These are phyloP conservation scores for Phylloporus scabripes DNA, from an alignment of 768 basidiomycete genomes.

Conservation along the genomic window DNA sequence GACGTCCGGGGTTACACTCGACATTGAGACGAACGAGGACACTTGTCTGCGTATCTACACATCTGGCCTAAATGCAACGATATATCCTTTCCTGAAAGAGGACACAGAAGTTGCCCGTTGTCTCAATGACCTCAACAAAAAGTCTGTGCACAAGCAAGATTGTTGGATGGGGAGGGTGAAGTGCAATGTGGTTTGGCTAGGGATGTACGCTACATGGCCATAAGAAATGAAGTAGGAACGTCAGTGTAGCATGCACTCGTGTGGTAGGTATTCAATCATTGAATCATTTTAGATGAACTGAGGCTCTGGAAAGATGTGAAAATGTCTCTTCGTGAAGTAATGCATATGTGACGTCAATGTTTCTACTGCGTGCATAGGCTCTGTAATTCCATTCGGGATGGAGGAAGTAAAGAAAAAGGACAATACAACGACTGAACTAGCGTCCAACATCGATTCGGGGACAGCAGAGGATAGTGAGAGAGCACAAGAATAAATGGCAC, in stretches of 20 bases:
- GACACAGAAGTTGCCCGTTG: too few species aligned
- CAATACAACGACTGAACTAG: neutral
- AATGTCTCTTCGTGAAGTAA: too few species aligned
- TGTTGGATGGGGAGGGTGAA: too few species aligned
- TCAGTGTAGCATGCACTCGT: neutral
- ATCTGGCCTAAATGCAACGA: neutral
- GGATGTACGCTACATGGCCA: neutral
- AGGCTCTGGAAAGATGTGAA: too few species aligned
- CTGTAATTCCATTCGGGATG: neutral
- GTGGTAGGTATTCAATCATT: too few species aligned
- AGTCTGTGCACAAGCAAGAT: neutral
- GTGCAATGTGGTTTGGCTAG: neutral
- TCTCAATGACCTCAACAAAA: neutral
- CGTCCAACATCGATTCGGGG: neutral
- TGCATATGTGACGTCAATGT: neutral
- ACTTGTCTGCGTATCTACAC: neutral
- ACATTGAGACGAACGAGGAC: neutral
- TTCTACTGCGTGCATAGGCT: neutral
- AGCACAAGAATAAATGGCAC: neutral
- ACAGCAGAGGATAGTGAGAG: neutral
- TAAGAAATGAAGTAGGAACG: neutral
- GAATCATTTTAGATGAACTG: too few species aligned
- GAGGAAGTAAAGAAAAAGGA: neutral
- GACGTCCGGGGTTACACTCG: neutral
- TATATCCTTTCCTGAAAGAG: neutral